A percentile compares a stretch with the other conserved stretches of the same genome.
These are phyloP conservation scores for Epithemia pelagica DNA, from an alignment of 108 stramenopile species.

Conservation along the genomic window DNA sequence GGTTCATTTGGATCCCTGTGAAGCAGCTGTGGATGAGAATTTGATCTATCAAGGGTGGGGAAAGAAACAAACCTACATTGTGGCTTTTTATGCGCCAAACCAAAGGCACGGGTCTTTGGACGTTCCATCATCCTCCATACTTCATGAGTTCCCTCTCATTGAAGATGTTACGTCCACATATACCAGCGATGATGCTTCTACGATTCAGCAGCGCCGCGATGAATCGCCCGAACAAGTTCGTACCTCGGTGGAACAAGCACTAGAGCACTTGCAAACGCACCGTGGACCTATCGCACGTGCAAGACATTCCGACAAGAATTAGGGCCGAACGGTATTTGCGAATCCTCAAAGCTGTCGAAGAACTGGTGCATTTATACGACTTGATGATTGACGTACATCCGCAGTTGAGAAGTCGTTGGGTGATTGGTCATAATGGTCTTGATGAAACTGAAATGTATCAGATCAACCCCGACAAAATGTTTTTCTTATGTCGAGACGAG, in stretches of 20 bases:
- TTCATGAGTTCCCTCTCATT: constrained; percentile 13
- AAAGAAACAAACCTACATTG: constrained; percentile 60
- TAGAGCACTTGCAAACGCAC: constrained; percentile 5
- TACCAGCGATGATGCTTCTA: constrained; percentile 22
- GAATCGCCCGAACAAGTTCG: constrained; percentile 13
- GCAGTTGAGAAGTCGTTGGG: too few species aligned
- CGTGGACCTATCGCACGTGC: too few species aligned
- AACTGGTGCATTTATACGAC: too few species aligned
- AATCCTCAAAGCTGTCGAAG: too few species aligned
- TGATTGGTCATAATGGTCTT: too few species aligned
- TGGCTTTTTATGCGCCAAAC: constrained; percentile 43
- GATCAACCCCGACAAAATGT: too few species aligned
- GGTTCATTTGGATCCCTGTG: constrained; percentile 70
- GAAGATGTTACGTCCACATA: constrained; percentile 40
- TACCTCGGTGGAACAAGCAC: constrained; percentile 1
- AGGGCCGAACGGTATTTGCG: too few species aligned
- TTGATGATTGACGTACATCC: too few species aligned
- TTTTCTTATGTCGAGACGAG: too few species aligned
- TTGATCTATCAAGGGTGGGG: constrained; percentile 58
- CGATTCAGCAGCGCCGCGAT: constrained; percentile 35
- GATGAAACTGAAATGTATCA: too few species aligned
- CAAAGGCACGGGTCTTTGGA: background rate
- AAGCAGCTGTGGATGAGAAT: constrained; percentile 57
- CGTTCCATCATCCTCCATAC: background rate
- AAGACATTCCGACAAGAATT: too few species aligned